Percentiles rank a stretch among this genome's conserved stretches.
Conservation (phyloP, 225 moss, liverwort and hornwort genomes). For the Rhytidiadelphus loreus region DNA sequence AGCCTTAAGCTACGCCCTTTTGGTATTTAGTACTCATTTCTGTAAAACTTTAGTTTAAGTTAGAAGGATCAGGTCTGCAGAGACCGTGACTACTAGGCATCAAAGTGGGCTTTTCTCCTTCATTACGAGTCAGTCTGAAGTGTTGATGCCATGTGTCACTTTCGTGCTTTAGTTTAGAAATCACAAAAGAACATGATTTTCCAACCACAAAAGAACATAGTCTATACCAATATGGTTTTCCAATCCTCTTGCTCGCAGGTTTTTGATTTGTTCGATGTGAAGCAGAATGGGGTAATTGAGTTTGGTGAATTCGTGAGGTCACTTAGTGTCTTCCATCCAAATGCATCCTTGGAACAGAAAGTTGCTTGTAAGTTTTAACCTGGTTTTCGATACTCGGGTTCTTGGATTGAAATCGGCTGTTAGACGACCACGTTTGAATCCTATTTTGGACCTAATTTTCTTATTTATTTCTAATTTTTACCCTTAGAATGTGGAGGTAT, state of each 20-base stretch:
- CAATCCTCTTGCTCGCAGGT: constrained; percentile 27
- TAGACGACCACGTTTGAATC: neutral
- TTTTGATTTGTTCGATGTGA: constrained; percentile 81
- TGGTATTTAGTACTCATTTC: neutral
- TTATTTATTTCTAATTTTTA: neutral
- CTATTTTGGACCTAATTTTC: neutral
- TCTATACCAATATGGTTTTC: neutral
- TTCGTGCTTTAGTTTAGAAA: neutral
- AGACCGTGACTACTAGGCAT: neutral
- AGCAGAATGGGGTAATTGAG: constrained; percentile 86
- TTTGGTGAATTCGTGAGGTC: constrained; percentile 91
- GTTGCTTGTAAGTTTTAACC: constrained; percentile 42
- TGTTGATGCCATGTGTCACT: neutral
- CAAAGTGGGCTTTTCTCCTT: neutral
- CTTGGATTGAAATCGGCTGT: neutral
- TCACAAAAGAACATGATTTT: neutral
- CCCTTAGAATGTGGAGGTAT: neutral
- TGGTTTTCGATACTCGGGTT: neutral
- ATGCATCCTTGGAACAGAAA: constrained; percentile 52
- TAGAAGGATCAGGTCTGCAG: neutral
- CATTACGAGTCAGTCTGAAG: neutral
- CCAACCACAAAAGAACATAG: neutral
- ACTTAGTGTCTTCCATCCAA: constrained; percentile 86
- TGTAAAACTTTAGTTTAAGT: neutral
- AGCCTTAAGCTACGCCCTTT: neutral